Conservation (phyloP, 2,329 filamentous ascomycete species). For the Alternaria atra region DNA sequence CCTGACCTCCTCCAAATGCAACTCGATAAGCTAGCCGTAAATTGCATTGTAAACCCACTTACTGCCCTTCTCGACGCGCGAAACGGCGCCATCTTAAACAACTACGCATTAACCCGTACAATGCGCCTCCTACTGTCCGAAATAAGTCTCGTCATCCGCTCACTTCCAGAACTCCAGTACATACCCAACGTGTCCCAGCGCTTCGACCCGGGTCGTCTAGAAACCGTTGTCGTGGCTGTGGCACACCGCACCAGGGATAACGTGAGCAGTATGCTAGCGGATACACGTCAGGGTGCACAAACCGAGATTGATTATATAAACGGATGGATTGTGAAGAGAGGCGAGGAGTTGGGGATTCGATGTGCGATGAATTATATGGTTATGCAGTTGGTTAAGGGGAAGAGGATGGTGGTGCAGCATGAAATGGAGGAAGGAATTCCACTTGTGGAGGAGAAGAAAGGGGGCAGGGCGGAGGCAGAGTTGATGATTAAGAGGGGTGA, state of each 20-base stretch:
- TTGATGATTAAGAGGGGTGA: constrained; percentile 2
- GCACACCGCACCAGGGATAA: constrained; percentile 64
- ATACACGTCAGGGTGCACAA: constrained; percentile 66
- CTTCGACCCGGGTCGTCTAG: constrained; percentile 68
- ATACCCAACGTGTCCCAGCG: constrained; percentile 68
- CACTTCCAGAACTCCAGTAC: constrained; percentile 75
- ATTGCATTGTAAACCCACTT: constrained; percentile 80
- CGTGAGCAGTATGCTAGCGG: constrained; percentile 72
- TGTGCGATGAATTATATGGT: constrained; percentile 78
- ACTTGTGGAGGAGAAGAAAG: constrained; percentile 29
- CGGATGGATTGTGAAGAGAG: constrained; percentile 82
- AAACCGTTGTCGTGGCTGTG: constrained; percentile 66
- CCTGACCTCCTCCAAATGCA: constrained; percentile 75
- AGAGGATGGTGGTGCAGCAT: constrained; percentile 59
- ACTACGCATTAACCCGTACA: constrained; percentile 69
- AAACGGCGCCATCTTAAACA: constrained; percentile 76
- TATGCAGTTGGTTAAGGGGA: constrained; percentile 76
- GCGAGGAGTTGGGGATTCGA: constrained; percentile 75
- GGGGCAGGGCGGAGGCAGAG: constrained; percentile 9
- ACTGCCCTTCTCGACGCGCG: constrained; percentile 80
- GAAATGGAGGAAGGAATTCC: constrained; percentile 55
- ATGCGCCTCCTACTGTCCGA: constrained; percentile 79
- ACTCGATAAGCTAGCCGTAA: constrained; percentile 79
- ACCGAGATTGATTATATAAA: constrained; percentile 88
- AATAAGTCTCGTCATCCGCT: constrained; percentile 73